Base-by-base conservation (phyloP, 2,329 filamentous ascomycete species). In the Harringtonia lauricola region DNA sequence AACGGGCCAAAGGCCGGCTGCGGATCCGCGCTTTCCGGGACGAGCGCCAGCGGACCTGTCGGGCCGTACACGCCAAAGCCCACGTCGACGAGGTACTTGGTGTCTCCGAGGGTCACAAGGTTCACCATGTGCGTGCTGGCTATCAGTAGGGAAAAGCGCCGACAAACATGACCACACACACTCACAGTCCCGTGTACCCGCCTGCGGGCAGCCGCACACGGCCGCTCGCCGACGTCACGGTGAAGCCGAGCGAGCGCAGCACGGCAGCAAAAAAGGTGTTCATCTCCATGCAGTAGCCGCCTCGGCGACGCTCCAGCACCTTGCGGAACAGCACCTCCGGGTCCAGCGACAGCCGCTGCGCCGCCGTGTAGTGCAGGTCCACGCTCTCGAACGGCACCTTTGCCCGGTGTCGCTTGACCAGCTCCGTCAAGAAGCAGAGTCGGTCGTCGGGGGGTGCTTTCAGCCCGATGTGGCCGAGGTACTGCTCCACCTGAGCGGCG, bases 371-470 rank as follows among this genome's bases (percentile, higher is more conserved):
- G 55, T 77, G 72, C 7, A 78, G 57, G 7, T 64, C 58, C 3
- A 77, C 54, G 45, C 68, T 73, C 49, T 78, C 74, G 41, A 76
- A 78, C 0, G 74, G 72, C 6, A 77, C 64, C 22, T 59, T 59
- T 0, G 65, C 63, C 37, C 75, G 64, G 42, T 76, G 72, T 39
- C 61, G 57, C 18, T 50, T 49, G 42, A 61, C 53, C 10, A 67
- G 54, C 18, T 53, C 47, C 7, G 51, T 49, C 19, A 68, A 59
- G 22, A 56, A 50, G 6, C 52, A 46, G 15, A 65, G 31, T 1
- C 21, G 17, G 26, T 9, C 29, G 8, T 39, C 28, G 34, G n/a
- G 14, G 12, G 18, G 33, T 3, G 9, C 14, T 12, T 37, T 19
- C 34, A 38, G 28, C 17, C 43, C 39, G 14, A 45, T 34, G 39